Evolutionary conservation across 495 filamentous ascomycete genomes (phyloP), one percentile per base, ranked within the genome.

Genomic region (Chaetomium fimeti): DNA sequence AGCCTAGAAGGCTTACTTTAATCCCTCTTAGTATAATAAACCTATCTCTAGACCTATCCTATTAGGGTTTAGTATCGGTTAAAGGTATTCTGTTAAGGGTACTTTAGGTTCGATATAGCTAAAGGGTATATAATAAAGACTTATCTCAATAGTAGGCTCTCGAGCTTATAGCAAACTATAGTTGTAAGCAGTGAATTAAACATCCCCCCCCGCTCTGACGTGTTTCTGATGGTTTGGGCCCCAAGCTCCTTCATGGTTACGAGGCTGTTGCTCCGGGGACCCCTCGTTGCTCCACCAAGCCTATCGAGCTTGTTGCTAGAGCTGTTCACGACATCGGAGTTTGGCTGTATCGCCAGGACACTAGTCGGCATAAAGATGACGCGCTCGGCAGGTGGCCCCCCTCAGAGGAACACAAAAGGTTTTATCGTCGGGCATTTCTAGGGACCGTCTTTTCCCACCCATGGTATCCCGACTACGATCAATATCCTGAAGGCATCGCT

Each of bases 291-390:
- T 16, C 47, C 5, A 42, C 29, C 13, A 7, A 47, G 20, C 58
- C 52, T 20, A 42, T 61, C 20, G 47, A 51, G 47, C 45, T 61
- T 18, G 47, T 61, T 27, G 45, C 58, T 29, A 61, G 58, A 13
- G 28, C 58, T 4, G 47, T 61, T 4, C 58, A 61, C 29, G 29
- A 52, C 20, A 25, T 52, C 12, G 45, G 29, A 4, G 28, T n/a
- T 18, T 52, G 47, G 58, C 45, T 61, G 20, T 52, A 61, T 5
- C 6, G 12, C 5, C 47, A 61, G 16, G 58, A 61, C 18, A 52
- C 20, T 40, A 61, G 13, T 12, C 45, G 47, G 20, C 58, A 52
- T 18, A 61, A 52, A 20, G 28, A 60, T 11, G 57, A 60, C 18
- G 57, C 18, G 3, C 43, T 52, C 12, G 28, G 47, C 4, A 8